A percentile compares a stretch with the other conserved stretches of the same genome.
phyloP scores from a whole-genome alignment of 495 filamentous ascomycete genomes.

The Annulohypoxylon moriforme region DNA sequence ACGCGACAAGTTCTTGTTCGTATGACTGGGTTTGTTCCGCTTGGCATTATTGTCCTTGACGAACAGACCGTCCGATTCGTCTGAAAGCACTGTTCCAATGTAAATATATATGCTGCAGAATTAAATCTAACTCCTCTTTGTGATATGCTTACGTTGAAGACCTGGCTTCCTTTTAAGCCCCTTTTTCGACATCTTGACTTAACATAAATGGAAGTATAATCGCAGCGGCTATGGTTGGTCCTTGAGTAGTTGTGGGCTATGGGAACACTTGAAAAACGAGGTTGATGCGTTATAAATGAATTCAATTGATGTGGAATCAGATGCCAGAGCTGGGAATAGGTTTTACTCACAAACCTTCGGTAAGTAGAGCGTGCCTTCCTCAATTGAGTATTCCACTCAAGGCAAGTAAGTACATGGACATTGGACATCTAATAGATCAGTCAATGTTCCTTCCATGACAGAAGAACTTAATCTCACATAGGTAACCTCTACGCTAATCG shows the following conservation, averaged over 20 bases:
- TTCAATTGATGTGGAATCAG: not conserved
- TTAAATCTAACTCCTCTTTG: not conserved
- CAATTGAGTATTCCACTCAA: not conserved
- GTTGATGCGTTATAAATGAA: not conserved
- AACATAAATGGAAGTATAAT: not conserved
- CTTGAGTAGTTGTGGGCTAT: not conserved
- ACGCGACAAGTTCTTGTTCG: conserved; percentile 37
- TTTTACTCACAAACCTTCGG: not conserved
- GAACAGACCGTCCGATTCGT: conserved; percentile 22
- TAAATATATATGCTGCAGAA: conserved; percentile 12
- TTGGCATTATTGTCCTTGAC: conserved; percentile 16
- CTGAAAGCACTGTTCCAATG: conserved; percentile 16
- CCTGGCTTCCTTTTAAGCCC: conserved; percentile 26
- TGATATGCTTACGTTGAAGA: conserved; percentile 15
- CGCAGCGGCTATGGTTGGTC: not conserved
- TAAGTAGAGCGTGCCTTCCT: not conserved
- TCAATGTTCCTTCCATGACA: conserved; percentile 10
- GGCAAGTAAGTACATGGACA: not conserved
- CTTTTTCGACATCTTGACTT: conserved; percentile 21
- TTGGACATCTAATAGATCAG: not conserved
- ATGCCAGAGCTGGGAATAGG: not conserved
- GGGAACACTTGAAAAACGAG: not conserved
- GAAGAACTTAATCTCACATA: not conserved
- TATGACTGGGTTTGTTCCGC: conserved; percentile 15
- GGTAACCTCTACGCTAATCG: too few relatives aligned